A percentile compares a stretch with the other conserved stretches of the same genome.
phyloP scores from a whole-genome alignment of 257 asterid genomes.

The Plantago elongata region DNA sequence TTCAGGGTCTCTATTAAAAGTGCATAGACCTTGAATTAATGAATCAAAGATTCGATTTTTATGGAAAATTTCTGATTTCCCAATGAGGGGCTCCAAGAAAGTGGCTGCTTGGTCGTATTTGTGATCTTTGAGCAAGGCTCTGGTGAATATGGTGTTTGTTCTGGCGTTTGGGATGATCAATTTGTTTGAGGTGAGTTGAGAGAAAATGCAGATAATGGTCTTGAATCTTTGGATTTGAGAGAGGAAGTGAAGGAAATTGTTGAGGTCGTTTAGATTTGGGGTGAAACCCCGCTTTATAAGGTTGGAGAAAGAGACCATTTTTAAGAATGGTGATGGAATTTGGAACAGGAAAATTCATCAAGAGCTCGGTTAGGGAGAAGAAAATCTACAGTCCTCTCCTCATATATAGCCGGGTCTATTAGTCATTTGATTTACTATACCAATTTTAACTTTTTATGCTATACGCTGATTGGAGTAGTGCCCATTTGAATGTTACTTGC shows the following conservation, averaged over 20 bases:
- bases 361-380: too few species aligned
- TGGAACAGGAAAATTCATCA: too few species aligned
- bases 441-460: too few species aligned
- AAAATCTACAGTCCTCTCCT: too few species aligned
- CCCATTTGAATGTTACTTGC: too few species aligned
- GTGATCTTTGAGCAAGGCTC: slow-evolving; percentile 45
- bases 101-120: slow-evolving; percentile 49
- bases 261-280: slow-evolving; percentile 54
- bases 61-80: slow-evolving; percentile 25
- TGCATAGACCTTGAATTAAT: slow-evolving; percentile 51
- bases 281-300: slow-evolving; percentile 54
- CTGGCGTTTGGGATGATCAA: slow-evolving; percentile 30
- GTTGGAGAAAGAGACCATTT: slow-evolving; percentile 38
- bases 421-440: too few species aligned
- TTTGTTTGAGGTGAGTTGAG: slow-evolving; percentile 51
- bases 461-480: too few species aligned
- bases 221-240: slow-evolving; percentile 39
- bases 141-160: slow-evolving; percentile 36
- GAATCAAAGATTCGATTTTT: slow-evolving; percentile 46
- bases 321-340: not conserved
- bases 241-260: slow-evolving; percentile 47
- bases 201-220: slow-evolving; percentile 37
- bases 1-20: slow-evolving; percentile 44
- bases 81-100: slow-evolving; percentile 33
- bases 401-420: too few species aligned